Base-by-base conservation (phyloP, 2,329 filamentous ascomycete genomes). In the Arthroderma sp. region DNA sequence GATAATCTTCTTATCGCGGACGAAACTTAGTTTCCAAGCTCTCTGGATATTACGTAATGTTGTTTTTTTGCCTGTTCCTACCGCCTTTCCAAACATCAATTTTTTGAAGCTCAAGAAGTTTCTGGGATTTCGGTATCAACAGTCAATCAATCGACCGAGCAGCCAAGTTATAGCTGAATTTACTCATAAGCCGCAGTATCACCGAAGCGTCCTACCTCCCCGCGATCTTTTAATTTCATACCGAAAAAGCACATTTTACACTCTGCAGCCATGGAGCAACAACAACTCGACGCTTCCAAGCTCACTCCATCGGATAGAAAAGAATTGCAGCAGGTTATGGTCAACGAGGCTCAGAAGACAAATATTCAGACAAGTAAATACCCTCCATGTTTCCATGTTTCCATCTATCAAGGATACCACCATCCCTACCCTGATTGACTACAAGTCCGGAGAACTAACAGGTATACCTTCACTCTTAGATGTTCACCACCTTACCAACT, bases 311-410 rank as follows among this genome's bases (percentile, higher is more conserved):
- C 81, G 68, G 90, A 96, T 74, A 93, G 90, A 80, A 79, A 83
- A 63, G 90, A 97, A 74, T 81, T 98, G 44, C 87, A 89, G 67
- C 84, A 89, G 68, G 91, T 95, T 73, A 79, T 96, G 59, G 76
- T 82, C 65, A 89, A 87, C 69, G 90, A 96, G 77, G 80, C 81
- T 63, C 88, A 96, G 74, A 93, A 93, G 71, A 82, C 87, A 25
- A 71, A 67, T 56, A 76, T 80, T 59, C 77, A 79, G 63, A 73
- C 76, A 63, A 74, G 78, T 79, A 66, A 62, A 71, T 25, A 19
- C 51, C 7, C 25, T 4, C 17, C 17, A 21, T 35, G 49, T 43
- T 7, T 25, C 11, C 11, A 17, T 23, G 13, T 23, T 31, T 33
- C 6, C 15, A 15, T 41, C 31, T 47, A 15, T 9, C 1, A 15